phyloP scores from a whole-genome alignment of 371 early-diverging fungal genomes.

The Mortierella sp. region DNA sequence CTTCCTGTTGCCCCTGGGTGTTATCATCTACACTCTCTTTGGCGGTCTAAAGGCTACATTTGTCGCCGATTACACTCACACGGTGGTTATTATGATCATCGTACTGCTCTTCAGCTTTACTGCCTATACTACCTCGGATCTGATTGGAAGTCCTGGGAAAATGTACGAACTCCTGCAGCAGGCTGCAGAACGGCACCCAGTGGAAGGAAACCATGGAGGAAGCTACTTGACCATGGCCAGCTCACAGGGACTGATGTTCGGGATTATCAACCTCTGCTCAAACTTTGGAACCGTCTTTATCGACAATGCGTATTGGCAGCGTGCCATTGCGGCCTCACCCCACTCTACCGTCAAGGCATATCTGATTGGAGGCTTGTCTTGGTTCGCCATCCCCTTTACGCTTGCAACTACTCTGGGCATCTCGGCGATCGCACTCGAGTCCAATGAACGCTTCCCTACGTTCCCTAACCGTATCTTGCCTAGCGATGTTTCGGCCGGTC shows the following conservation, averaged over 20 bases:
- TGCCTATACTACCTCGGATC: conserved; percentile 66
- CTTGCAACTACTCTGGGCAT: conserved; percentile 78
- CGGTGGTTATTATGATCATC: conserved; percentile 72
- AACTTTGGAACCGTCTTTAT: conserved; percentile 82
- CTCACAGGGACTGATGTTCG: conserved; percentile 71
- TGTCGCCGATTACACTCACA: conserved; percentile 77
- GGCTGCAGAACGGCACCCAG: conserved; percentile 62
- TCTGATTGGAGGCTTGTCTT: conserved; percentile 72
- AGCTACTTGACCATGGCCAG: conserved; percentile 75
- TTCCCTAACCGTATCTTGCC: conserved; percentile 56
- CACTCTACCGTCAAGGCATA: conserved; percentile 75
- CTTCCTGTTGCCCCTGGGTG: conserved; percentile 75
- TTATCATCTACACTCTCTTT: conserved; percentile 71
- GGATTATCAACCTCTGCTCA: conserved; percentile 77
- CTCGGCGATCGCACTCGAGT: conserved; percentile 71
- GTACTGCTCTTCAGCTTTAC: conserved; percentile 74
- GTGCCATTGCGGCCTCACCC: conserved; percentile 76
- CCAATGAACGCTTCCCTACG: conserved; percentile 57
- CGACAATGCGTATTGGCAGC: conserved; percentile 78
- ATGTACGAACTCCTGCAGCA: conserved; percentile 72
- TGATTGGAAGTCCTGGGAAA: conserved; percentile 69
- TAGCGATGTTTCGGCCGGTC: conserved; percentile 65
- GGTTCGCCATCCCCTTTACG: conserved; percentile 80
- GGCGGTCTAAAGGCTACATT: conserved; percentile 82
- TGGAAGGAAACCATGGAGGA: conserved; percentile 69